phyloP scores from a whole-genome alignment of 768 basidiomycete genomes.

The Rhodotorula toruloides region DNA sequence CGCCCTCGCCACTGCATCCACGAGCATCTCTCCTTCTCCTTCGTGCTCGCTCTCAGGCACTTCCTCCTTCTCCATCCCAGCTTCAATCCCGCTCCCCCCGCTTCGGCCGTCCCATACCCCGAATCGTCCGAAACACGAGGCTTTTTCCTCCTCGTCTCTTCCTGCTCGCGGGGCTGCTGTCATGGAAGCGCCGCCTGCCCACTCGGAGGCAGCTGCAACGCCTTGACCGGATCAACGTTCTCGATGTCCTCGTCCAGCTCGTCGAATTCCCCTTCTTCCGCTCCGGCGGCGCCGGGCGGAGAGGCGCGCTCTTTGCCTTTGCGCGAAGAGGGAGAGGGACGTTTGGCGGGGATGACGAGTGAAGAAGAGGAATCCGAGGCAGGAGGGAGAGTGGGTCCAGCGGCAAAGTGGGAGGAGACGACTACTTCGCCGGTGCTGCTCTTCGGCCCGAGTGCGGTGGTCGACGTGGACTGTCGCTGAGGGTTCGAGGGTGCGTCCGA shows the following conservation, averaged over 20 bases:
- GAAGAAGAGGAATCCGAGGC: background rate
- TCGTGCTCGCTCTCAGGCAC: constrained; percentile 12
- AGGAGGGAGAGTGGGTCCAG: background rate
- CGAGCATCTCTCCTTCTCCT: too few relatives aligned
- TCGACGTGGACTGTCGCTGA: background rate
- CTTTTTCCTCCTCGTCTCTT: constrained; percentile 7
- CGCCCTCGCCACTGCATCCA: background rate
- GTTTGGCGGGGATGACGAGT: constrained; percentile 1
- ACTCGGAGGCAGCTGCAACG: background rate
- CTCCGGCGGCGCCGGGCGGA: too few relatives aligned
- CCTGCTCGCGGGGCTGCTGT: background rate
- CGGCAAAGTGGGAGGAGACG: background rate
- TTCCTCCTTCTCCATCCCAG: too few relatives aligned
- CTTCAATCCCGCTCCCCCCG: too few relatives aligned
- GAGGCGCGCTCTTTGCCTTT: background rate
- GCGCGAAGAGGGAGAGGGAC: constrained; percentile 15
- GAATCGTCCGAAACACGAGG: constrained; percentile 6
- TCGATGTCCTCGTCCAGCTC: background rate
- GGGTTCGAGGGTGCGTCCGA: background rate
- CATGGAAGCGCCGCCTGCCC: too few relatives aligned
- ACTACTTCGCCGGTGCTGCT: background rate
- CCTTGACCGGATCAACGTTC: background rate
- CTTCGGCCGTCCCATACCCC: background rate
- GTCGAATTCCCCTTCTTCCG: constrained; percentile 18
- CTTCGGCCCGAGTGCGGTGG: background rate